These are phyloP conservation scores for Hemileccinum impolitum DNA, from an alignment of 768 basidiomycete species.

Conservation along the genomic window DNA sequence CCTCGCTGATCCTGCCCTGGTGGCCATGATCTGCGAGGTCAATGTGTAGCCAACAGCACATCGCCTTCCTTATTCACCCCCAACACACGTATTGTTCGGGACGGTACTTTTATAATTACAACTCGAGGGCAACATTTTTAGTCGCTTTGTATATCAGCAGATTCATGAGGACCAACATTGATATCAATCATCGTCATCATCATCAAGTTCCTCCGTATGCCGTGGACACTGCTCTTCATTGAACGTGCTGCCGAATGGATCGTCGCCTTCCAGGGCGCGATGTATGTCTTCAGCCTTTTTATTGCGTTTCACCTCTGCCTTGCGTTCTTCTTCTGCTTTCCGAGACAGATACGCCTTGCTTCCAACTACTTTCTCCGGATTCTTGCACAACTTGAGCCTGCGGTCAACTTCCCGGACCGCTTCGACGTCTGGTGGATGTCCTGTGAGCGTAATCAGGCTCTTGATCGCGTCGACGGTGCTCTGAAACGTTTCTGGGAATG, in stretches of 20 bases:
- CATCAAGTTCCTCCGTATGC: constrained; percentile 37
- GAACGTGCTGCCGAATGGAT: constrained; percentile 70
- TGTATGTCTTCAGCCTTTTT: constrained; percentile 54
- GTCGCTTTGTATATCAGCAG: no score
- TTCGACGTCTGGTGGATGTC: constrained; percentile 72
- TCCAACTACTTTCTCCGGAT: constrained; percentile 94
- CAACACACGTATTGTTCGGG: constrained; percentile 24
- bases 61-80: constrained; percentile 15
- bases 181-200: constrained; percentile 32
- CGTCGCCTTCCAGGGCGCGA: constrained; percentile 46
- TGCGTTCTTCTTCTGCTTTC: constrained; percentile 67
- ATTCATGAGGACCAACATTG: no score
- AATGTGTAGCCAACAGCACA: constrained; percentile 58
- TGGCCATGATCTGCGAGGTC: constrained; percentile 51
- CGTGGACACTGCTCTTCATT: constrained; percentile 30
- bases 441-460: constrained; percentile 48
- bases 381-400: constrained; percentile 83
- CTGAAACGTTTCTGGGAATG: constrained; percentile 23
- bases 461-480: constrained; percentile 46
- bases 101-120: constrained; percentile 1
- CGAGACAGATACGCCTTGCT: constrained; percentile 75
- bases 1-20: constrained; percentile 38
- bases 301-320: constrained; percentile 64
- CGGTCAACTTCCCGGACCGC: constrained; percentile 87
- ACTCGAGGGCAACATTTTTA: constrained; percentile 22